A percentile compares a stretch with the other conserved stretches of the same genome.
These are phyloP conservation scores for Agaricus subrufescens DNA, from an alignment of 768 basidiomycete species.

Conservation along the genomic window DNA sequence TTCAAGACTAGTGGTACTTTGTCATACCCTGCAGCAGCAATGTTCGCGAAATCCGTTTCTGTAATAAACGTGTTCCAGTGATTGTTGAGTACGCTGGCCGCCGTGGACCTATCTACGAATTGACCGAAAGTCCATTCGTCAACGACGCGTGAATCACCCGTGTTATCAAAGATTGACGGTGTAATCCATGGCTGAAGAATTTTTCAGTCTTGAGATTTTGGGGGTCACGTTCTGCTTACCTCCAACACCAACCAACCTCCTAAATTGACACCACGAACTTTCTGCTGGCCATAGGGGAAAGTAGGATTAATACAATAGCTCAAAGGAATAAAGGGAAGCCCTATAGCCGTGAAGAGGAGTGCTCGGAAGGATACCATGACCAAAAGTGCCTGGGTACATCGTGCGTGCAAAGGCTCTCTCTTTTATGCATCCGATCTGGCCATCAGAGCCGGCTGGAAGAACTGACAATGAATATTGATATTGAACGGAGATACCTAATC, in stretches of 20 bases:
- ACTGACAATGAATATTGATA: not conserved
- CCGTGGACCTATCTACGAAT: constrained; percentile 47
- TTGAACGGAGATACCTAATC: no score
- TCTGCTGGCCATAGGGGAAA: constrained; percentile 70
- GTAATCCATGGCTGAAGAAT: constrained; percentile 69
- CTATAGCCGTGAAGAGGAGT: not conserved
- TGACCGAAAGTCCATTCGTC: constrained; percentile 80
- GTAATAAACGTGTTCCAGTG: constrained; percentile 89
- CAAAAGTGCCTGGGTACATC: not conserved
- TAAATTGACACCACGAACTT: constrained; percentile 81
- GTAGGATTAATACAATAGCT: constrained; percentile 13
- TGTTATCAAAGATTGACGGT: constrained; percentile 68
- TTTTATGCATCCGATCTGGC: not conserved
- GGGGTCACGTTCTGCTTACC: constrained; percentile 21
- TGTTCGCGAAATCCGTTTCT: constrained; percentile 70
- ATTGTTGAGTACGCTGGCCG: constrained; percentile 43
- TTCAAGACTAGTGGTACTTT: constrained; percentile 3
- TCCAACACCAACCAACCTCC: constrained; percentile 55
- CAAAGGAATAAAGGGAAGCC: not conserved
- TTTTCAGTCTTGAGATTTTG: constrained; percentile 7
- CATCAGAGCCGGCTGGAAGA: not conserved
- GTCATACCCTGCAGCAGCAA: constrained; percentile 69
- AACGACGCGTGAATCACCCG: constrained; percentile 50
- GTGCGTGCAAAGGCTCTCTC: not conserved
- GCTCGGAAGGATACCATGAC: not conserved